These are phyloP conservation scores for Colletotrichum australisinense DNA, from an alignment of 2,329 filamentous ascomycete genomes.

Conservation along the genomic window DNA sequence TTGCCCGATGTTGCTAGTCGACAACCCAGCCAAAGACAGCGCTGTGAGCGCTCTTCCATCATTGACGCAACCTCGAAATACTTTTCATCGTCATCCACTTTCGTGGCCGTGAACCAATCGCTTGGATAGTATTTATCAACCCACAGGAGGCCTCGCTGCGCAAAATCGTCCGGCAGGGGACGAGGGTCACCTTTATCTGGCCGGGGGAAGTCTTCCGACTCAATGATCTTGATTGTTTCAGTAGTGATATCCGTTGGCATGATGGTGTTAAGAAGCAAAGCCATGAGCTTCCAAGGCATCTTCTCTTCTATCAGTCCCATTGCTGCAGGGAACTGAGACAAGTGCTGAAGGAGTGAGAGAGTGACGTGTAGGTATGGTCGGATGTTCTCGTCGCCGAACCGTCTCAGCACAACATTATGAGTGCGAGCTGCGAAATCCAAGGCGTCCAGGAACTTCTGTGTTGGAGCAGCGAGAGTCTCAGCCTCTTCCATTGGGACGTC, in stretches of 20 bases:
- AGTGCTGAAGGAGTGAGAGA: conserved; percentile 67
- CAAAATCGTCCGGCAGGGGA: conserved; percentile 77
- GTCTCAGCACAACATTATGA: neutral
- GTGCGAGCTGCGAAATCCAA: conserved; percentile 51
- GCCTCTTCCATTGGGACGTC: neutral
- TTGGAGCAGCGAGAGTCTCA: neutral
- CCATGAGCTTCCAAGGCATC: conserved; percentile 66
- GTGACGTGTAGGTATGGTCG: conserved; percentile 72
- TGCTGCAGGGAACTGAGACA: conserved; percentile 54
- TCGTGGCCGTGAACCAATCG: conserved; percentile 67
- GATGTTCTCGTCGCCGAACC: neutral
- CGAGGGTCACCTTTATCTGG: conserved; percentile 55
- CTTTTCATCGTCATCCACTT: conserved; percentile 74
- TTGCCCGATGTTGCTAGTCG: conserved; percentile 54
- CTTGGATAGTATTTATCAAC: conserved; percentile 67
- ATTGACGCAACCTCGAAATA: conserved; percentile 72
- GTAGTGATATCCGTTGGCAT: conserved; percentile 26
- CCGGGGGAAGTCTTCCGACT: conserved; percentile 58
- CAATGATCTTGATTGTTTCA: conserved; percentile 38
- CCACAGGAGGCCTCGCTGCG: conserved; percentile 73
- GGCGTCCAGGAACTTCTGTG: conserved; percentile 67
- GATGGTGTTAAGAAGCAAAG: conserved; percentile 51
- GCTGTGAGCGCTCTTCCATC: conserved; percentile 65
- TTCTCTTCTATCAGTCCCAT: conserved; percentile 55
- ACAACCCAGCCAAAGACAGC: conserved; percentile 69